These are phyloP conservation scores for Clonostachys chloroleuca DNA, from an alignment of 2,329 filamentous ascomycete genomes.

Conservation along the genomic window DNA sequence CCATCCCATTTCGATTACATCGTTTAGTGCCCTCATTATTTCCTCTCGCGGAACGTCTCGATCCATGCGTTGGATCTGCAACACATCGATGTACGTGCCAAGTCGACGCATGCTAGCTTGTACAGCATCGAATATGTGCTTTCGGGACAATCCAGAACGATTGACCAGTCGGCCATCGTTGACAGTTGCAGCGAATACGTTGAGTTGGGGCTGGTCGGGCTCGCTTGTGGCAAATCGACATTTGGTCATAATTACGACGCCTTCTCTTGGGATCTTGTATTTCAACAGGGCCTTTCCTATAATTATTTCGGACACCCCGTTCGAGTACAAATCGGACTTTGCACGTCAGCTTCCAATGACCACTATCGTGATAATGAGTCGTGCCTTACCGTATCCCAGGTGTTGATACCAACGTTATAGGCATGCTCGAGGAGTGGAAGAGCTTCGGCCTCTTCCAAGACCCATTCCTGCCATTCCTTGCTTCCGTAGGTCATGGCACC, in stretches of 20 bases:
- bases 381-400: constrained; percentile 38
- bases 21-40: constrained; percentile 54
- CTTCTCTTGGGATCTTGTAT: constrained; percentile 58
- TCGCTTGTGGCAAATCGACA: constrained; percentile 42
- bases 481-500: constrained; percentile 27
- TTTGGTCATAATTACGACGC: constrained; percentile 60
- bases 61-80: constrained; percentile 59
- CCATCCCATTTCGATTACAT: constrained; percentile 49
- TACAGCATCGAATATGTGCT: constrained; percentile 63
- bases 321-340: constrained; percentile 55
- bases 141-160: constrained; percentile 51
- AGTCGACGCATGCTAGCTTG: constrained; percentile 52
- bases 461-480: constrained; percentile 18
- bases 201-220: constrained; percentile 20
- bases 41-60: constrained; percentile 37
- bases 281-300: constrained; percentile 61
- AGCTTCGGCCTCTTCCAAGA: background rate
- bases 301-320: constrained; percentile 59
- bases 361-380: background rate
- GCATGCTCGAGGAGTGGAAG: background rate
- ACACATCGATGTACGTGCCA: constrained; percentile 55
- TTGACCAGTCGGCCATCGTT: constrained; percentile 30
- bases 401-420: constrained; percentile 15
- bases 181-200: constrained; percentile 14
- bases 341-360: constrained; percentile 42